Base-by-base conservation (phyloP, 2,329 filamentous ascomycete species). In the Fusarium compactum region DNA sequence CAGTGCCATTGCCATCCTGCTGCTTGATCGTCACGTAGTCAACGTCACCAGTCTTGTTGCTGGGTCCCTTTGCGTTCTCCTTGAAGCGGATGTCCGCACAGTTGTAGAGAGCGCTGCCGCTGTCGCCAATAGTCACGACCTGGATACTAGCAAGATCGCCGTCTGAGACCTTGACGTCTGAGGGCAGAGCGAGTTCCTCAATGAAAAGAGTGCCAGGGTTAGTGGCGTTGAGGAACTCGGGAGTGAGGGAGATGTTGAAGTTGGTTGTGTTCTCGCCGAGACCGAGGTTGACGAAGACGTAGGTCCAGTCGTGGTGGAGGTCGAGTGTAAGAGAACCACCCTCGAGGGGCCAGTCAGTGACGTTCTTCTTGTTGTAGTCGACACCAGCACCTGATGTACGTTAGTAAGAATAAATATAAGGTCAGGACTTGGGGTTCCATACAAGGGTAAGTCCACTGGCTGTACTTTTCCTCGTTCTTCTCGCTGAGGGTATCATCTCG, bases 61-160 rank as follows among this genome's bases (percentile, higher is more conserved):
- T 76, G 18, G 85, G 82, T 11, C 81, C 77, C 20, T 84, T 81
- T 7, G 87, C 83, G 14, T 82, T 81, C 54, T 82, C 81, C 32
- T 84, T 86, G 81, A 95, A 90, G 27, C 87, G 90, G 70, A 94
- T 87, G 74, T 95, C 92, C 76, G 91, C 90, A 79, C 92, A 95
- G 79, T 90, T 92, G 80, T 93, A 94, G 32, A 94, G 81, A 18
- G 91, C 89, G 41, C 84, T 85, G 22, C 84, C 86, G 6, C 81
- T 82, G 24, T 86, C 83, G 29, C 88, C 89, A 48, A 89, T 83
- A 6, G 89, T 90, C 38, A 93, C 85, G 54, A 94, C 88, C 81
- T 94, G 92, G 58, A 94, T 82, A 32, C 88, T 91, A 16, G 86
- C 91, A 50, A 87, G 83, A 69, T 86, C 85, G 44, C 91, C 92